These are phyloP conservation scores for Leptographium lundbergii DNA, from an alignment of 2,329 filamentous ascomycete species.

Conservation along the genomic window DNA sequence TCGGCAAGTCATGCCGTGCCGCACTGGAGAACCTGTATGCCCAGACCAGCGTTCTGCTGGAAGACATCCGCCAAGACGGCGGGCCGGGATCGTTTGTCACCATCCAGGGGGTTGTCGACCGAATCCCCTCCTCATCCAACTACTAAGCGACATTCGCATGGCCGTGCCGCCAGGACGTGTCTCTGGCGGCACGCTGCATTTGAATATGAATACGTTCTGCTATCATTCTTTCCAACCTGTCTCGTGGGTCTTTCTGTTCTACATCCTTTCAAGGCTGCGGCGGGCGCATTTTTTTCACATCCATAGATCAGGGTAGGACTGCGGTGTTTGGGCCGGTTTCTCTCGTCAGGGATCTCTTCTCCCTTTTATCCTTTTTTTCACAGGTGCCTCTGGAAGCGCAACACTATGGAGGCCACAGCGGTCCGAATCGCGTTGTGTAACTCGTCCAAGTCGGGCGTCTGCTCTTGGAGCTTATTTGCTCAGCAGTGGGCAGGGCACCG, in stretches of 20 bases:
- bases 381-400: too few species aligned
- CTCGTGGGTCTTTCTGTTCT: not conserved
- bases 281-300: not conserved
- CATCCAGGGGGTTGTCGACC: conserved; percentile 34
- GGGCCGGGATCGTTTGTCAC: conserved; percentile 74
- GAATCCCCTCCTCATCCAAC: conserved; percentile 21
- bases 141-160: not conserved
- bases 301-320: not conserved
- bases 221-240: not conserved
- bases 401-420: too few species aligned
- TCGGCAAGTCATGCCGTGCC: conserved; percentile 80
- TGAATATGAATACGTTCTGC: not conserved
- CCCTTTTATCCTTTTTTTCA: not conserved
- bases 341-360: not conserved
- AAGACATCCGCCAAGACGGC: conserved; percentile 66
- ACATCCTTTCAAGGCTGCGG: not conserved
- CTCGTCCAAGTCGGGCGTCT: not conserved
- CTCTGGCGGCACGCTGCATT: too few species aligned
- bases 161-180: too few species aligned
- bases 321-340: not conserved
- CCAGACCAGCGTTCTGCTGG: conserved; percentile 76
- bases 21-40: conserved; percentile 76
- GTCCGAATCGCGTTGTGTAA: not conserved
- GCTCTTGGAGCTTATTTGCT: not conserved
- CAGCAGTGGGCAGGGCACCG: not conserved